Evolutionary conservation across 768 basidiomycete genomes (phyloP), one percentile per base, ranked within the genome.

Genomic region (Boletus rex-veris): DNA sequence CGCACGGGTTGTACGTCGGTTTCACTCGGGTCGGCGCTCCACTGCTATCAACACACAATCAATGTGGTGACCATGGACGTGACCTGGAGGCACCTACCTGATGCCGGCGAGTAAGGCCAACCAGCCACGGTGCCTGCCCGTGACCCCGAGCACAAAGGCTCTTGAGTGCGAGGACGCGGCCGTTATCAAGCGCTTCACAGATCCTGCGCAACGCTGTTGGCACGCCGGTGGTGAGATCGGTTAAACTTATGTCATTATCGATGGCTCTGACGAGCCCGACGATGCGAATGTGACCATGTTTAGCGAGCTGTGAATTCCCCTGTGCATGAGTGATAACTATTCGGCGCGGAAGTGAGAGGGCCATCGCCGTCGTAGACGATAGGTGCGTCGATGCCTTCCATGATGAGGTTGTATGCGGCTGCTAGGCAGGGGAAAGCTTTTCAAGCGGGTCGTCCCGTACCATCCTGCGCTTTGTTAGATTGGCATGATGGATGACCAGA

Each of bases 101-200:
- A 98, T 88, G 57, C 90, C 94, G 11, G 94, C 97, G 64, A 94
- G 79, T 21, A 98, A 77, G 3, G 97, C 94, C 16, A 98, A 77
- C 97, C 97, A 99, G n/a, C 97, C 97, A 71, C 97, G 98, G 68
- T 98, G 92, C 52, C 96, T 77, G n/a, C 97, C 97, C 97, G 98
- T 99, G 49, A 98, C 97, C 71, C 98, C 97, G 38, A 99, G 79
- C 39, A 99, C 95, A 70, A 99, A 99, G 0, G 97, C 97, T 53
- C 97, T 83, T 28, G 94, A 98, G 71, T 99, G 97, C 51, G 92
- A 96, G 58, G 81, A 82, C 7, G 97, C 97, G 8, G 97, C 98
- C 98, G 59, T 93, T 96, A 68, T 99, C 97, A 70, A 99, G 90
- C 26, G 94, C 86, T 71, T 98, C 97, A 72, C 97, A 98, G 51